A percentile compares a stretch with the other conserved stretches of the same genome.
Conservation (phyloP, 805 yeast species). For the Kodamaea leandrae region DNA sequence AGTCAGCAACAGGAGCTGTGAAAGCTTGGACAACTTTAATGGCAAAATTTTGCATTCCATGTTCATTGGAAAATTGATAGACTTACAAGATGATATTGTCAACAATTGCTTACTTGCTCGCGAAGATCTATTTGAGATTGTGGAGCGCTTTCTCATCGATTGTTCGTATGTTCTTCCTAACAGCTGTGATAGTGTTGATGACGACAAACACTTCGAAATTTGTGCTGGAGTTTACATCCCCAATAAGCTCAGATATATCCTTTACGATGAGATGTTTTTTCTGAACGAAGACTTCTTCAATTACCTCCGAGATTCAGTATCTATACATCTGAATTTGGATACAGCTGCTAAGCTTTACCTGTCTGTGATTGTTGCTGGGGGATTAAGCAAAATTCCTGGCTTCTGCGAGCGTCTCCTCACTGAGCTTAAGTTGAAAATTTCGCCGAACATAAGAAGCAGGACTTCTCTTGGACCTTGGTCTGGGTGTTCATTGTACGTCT, state of each 20-base stretch:
- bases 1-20: not conserved
- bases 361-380: constrained; percentile 27
- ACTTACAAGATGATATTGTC: constrained; percentile 11
- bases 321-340: constrained; percentile 20
- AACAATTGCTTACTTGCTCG: constrained; percentile 11
- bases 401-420: constrained; percentile 18
- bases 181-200: not conserved
- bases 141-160: constrained; percentile 16
- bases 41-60: constrained; percentile 21
- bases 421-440: constrained; percentile 9
- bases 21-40: constrained; percentile 7
- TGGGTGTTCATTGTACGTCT: constrained; percentile 30
- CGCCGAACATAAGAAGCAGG: constrained; percentile 8
- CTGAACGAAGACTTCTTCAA: constrained; percentile 9
- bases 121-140: constrained; percentile 15
- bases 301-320: constrained; percentile 8
- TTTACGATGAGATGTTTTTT: constrained; percentile 14
- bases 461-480: constrained; percentile 31
- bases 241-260: constrained; percentile 12
- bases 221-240: constrained; percentile 14
- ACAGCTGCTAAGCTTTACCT: constrained; percentile 14
- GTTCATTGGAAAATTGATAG: constrained; percentile 14
- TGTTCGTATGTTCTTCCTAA: constrained; percentile 1
- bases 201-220: constrained; percentile 12
- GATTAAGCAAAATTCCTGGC: constrained; percentile 22